Evolutionary conservation across 163 green algal genomes (phyloP).

Genomic region (Trebouxia gelatinosa): DNA sequence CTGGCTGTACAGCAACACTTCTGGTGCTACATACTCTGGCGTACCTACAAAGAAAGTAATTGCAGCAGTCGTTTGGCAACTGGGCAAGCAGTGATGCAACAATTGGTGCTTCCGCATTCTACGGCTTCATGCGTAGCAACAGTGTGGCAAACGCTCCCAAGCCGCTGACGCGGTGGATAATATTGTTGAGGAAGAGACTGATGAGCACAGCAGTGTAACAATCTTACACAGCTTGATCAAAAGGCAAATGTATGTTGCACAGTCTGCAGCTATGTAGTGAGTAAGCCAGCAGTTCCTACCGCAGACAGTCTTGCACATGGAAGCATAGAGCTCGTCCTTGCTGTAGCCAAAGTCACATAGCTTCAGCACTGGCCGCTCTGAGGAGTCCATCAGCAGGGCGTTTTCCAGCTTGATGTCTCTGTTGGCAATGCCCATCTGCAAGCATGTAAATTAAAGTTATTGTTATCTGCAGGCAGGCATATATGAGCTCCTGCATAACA

Average conservation of each 20-base stretch:
- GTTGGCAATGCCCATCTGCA: constrained; percentile 42
- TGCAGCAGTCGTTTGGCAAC: neutral
- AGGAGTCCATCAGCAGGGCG: constrained; percentile 64
- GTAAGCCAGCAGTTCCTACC: constrained; percentile 79
- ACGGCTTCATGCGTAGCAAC: neutral
- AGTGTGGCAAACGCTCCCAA: too few relatives aligned
- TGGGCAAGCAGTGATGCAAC: neutral
- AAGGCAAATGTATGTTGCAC: neutral
- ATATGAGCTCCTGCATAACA: too few relatives aligned
- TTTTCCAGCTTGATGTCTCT: constrained; percentile 91
- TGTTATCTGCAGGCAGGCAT: too few relatives aligned
- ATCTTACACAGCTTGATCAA: neutral
- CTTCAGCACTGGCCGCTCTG: constrained; percentile 22
- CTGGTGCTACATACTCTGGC: constrained; percentile 80
- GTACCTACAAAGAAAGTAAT: constrained; percentile 48
- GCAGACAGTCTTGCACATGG: constrained; percentile 37
- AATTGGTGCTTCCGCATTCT: neutral
- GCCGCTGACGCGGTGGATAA: too few relatives aligned
- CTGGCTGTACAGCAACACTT: constrained; percentile 52
- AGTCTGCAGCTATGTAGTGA: neutral
- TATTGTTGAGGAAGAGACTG: too few relatives aligned
- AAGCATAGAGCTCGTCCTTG: constrained; percentile 38
- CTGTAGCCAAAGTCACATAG: constrained; percentile 31
- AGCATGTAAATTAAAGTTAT: too few relatives aligned
- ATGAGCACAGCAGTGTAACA: too few relatives aligned